Base-by-base conservation (phyloP, 106 monocot species). In the Agapanthus africanus region DNA sequence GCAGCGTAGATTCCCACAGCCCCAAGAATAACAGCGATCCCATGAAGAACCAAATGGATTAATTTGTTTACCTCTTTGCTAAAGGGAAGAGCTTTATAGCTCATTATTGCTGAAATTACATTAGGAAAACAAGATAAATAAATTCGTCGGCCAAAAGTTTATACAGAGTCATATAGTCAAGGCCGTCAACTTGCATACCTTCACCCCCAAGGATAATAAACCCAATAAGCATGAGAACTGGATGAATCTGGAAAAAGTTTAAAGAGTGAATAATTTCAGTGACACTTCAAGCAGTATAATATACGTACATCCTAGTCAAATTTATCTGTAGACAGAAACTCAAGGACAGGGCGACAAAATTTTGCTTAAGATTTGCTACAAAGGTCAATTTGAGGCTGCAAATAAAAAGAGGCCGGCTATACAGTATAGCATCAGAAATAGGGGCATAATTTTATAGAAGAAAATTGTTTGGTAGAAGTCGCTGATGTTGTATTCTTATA, bases 141-240 rank as follows among this genome's bases (percentile, higher is more conserved):
- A 69, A 1, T 36, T n/a, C n/a, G n/a, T n/a, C n/a, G n/a, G n/a
- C n/a, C n/a, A n/a, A n/a, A n/a, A n/a, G n/a, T n/a, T n/a, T n/a
- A n/a, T n/a, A n/a, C n/a, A n/a, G n/a, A n/a, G n/a, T n/a, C n/a
- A n/a, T n/a, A n/a, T n/a, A n/a, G n/a, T n/a, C n/a, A n/a, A n/a
- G n/a, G n/a, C 47, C 39, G 42, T 16, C 21, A 23, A 34, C 1
- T 11, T 47, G 26, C 70, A 65, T 11, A 90, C 94, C 94, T 86
- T 95, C 95, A 50, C 91, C 81, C 49, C 81, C 91, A 16, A 95
- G 51, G 67, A 91, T 79, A 38, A 95, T 86, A 40, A 86, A 82
- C 6, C 95, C 95, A 59, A 95, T 86, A 40, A 95, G 74, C 95
- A 91, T 95, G 49, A 91, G 60, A 76, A 95, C 95, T 31, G 95